phyloP scores from a whole-genome alignment of 805 yeast genomes.

The Wickerhamiella sorbophila region DNA sequence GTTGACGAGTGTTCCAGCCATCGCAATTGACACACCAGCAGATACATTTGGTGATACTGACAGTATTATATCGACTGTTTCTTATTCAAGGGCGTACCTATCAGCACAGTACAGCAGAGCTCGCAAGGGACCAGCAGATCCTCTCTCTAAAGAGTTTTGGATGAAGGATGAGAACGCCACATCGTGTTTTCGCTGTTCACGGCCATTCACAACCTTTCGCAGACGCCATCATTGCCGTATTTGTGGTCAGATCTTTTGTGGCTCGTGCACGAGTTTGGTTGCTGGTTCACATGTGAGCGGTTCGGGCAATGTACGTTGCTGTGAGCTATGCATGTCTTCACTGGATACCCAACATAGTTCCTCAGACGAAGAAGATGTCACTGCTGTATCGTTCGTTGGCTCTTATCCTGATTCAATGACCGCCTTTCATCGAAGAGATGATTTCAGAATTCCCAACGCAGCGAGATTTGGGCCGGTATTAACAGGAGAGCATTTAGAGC shows the following conservation, averaged over 20 bases:
- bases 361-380: constrained; percentile 30
- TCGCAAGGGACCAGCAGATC: constrained; percentile 14
- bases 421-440: background rate
- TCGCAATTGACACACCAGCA: background rate
- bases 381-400: background rate
- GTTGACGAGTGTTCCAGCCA: background rate
- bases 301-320: constrained; percentile 29
- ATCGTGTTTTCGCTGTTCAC: constrained; percentile 74
- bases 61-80: constrained; percentile 13
- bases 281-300: constrained; percentile 42
- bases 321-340: constrained; percentile 15
- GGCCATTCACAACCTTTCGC: constrained; percentile 59
- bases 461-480: background rate
- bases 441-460: background rate
- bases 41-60: constrained; percentile 13
- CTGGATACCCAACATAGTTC: constrained; percentile 10
- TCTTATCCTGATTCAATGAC: background rate
- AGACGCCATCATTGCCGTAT: constrained; percentile 90
- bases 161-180: constrained; percentile 87
- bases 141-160: constrained; percentile 72
- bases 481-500: background rate
- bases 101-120: constrained; percentile 16
- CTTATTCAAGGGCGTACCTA: constrained; percentile 17
- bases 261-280: constrained; percentile 61
- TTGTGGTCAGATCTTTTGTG: constrained; percentile 92